Conservation (phyloP, 139 green algal genomes). For the Zygnema cylindricum region DNA sequence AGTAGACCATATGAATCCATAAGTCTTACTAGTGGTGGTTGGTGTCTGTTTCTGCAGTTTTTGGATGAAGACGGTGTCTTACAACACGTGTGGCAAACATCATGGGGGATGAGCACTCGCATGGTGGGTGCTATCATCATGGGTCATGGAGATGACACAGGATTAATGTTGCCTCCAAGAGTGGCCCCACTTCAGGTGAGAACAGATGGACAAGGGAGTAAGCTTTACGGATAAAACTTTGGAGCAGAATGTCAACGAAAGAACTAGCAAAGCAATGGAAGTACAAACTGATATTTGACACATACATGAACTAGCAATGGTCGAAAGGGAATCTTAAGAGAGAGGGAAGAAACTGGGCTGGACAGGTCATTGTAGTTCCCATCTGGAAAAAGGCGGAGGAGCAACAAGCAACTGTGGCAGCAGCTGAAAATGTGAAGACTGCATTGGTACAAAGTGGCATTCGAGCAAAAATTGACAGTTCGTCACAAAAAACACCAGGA, state of each 20-base stretch:
- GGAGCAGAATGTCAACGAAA: no score
- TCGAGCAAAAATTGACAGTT: slow-evolving; percentile 84
- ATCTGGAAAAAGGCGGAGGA: slow-evolving; percentile 90
- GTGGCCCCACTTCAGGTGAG: slow-evolving; percentile 91
- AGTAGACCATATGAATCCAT: no score
- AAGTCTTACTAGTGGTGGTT: neutral
- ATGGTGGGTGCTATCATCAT: slow-evolving; percentile 98
- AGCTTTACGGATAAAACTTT: no score
- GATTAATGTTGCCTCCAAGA: slow-evolving; percentile 86
- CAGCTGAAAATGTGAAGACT: slow-evolving; percentile 67
- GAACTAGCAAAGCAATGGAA: no score
- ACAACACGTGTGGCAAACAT: slow-evolving; percentile 88
- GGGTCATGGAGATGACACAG: slow-evolving; percentile 95
- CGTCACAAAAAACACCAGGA: slow-evolving; percentile 80
- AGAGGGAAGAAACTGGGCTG: no score
- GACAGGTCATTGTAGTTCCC: slow-evolving; percentile 92
- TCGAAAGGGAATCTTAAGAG: no score
- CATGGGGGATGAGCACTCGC: slow-evolving; percentile 92
- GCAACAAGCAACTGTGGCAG: slow-evolving; percentile 70
- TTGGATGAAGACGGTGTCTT: slow-evolving; percentile 69
- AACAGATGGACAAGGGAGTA: no score
- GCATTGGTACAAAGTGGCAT: slow-evolving; percentile 76
- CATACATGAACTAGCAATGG: no score
- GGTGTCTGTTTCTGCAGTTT: slow-evolving; percentile 50
- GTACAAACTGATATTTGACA: no score